Base-by-base conservation (phyloP, 495 filamentous ascomycete genomes). In the Monascus purpureus region DNA sequence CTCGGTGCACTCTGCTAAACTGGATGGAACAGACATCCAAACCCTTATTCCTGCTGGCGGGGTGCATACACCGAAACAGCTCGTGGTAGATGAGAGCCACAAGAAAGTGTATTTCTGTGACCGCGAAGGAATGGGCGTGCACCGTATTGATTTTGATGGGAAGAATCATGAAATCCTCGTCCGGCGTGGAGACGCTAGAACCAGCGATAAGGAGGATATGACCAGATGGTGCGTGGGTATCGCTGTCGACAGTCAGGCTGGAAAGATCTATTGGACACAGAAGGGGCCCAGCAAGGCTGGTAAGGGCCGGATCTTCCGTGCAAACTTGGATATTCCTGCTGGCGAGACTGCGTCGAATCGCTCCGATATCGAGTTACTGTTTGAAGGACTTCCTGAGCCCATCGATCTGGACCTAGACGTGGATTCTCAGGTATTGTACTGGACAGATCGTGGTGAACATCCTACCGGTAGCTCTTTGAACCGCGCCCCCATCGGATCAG, bases 221-320 rank as follows among this genome's bases (percentile, higher is more conserved):
- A 25, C 25, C 31, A 35, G 47, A 1, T 57, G 50, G 53, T 54
- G 50, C 17, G 50, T 54, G 20, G 50, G 53, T 7, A 38, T 57
- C 17, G 30, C 53, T 9, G 46, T 57, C 8, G 36, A 37, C n/a
- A 41, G 44, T 0, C 33, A 11, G 0, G 38, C 45, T 0, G 44
- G 55, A n/a, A 63, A 65, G 30, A 49, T 72, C 18, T 70, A 63
- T 43, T 72, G 68, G 68, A 67, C 68, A 0, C 70, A 72, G 36
- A 72, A 72, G 38, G 70, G 70, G 0, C 47, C 46, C 1, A 54
- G 58, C 4, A 72, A 72, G 40, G 57, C 53, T n/a, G 41, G 38
- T 1, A 38, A 63, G 25, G 67, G 70, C 1, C 49, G 57, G 3
- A 68, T 73, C 29, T 63, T 70, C 40, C 42, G 45, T 18, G 65